These are phyloP conservation scores for Bauhinia variegata DNA, from an alignment of 306 rosid genomes.

Conservation along the genomic window DNA sequence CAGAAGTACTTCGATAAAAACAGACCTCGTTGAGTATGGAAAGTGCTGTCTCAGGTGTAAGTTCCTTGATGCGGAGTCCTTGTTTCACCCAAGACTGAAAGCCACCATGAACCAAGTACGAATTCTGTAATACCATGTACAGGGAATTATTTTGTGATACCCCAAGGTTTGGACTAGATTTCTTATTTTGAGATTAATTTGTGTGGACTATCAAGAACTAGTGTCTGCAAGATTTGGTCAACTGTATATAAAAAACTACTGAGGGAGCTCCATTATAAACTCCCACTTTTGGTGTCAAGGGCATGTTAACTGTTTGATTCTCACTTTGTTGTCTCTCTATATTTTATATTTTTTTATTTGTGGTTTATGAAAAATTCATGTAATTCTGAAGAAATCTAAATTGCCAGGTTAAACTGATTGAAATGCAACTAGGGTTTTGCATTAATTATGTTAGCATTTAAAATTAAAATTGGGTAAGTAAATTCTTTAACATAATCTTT, in stretches of 20 bases:
- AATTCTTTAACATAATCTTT: too few relatives aligned
- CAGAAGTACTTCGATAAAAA: constrained; percentile 20
- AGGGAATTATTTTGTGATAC: constrained; percentile 15
- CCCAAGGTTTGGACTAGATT: constrained; percentile 22
- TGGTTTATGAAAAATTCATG: too few relatives aligned
- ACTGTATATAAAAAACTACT: too few relatives aligned
- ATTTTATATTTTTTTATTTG: too few relatives aligned
- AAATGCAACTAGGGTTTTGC: too few relatives aligned
- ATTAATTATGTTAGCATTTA: too few relatives aligned
- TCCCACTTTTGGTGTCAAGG: background rate
- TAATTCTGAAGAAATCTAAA: too few relatives aligned
- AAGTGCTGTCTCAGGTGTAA: constrained; percentile 78
- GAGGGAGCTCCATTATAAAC: too few relatives aligned
- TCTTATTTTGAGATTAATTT: constrained; percentile 23
- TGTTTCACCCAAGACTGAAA: constrained; percentile 79
- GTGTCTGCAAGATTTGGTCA: too few relatives aligned
- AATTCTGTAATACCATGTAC: constrained; percentile 54
- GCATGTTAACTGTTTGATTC: background rate
- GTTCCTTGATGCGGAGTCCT: constrained; percentile 89
- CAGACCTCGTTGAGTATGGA: constrained; percentile 81
- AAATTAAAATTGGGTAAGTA: too few relatives aligned
- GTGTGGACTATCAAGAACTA: background rate
- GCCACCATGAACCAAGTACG: constrained; percentile 94
- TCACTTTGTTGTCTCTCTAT: background rate
- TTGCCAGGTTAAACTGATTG: too few relatives aligned